Conservation (phyloP, 139 green algal genomes). For the Ettlia oleoabundans region DNA sequence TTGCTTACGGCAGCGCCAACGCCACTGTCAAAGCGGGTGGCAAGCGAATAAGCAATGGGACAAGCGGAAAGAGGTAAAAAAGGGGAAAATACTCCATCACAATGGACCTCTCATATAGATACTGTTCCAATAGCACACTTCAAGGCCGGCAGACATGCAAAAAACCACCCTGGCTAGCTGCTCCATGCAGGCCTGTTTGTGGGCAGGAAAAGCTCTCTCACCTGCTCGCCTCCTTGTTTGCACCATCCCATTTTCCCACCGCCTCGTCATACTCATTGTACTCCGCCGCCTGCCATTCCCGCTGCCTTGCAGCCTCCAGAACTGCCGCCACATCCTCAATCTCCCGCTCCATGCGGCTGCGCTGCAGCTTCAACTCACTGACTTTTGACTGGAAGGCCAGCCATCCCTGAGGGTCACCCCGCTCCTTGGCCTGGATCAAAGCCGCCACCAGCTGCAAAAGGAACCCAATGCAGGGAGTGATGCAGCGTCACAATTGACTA, state of each 20-base stretch:
- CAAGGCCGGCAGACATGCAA: too few relatives aligned
- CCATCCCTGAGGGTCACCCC: conserved; percentile 56
- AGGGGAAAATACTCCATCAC: too few relatives aligned
- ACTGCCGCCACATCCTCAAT: conserved; percentile 51
- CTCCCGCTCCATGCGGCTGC: conserved; percentile 57
- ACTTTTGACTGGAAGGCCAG: conserved; percentile 64
- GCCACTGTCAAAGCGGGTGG: too few relatives aligned
- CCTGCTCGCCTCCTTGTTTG: not conserved
- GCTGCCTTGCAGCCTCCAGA: conserved; percentile 20
- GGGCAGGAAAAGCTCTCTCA: too few relatives aligned
- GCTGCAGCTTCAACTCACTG: conserved; percentile 65
- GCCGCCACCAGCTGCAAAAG: conserved; percentile 42
- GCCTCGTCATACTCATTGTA: conserved; percentile 31
- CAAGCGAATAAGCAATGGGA: not conserved
- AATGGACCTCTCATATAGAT: too few relatives aligned
- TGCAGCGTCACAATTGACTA: not conserved
- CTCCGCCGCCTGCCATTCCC: conserved; percentile 15
- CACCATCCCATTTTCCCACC: conserved; percentile 16
- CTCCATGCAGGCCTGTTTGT: not conserved
- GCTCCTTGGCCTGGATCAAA: conserved; percentile 57
- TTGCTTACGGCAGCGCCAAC: too few relatives aligned
- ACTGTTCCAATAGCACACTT: too few relatives aligned
- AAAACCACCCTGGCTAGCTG: not conserved
- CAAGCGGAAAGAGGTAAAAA: too few relatives aligned
- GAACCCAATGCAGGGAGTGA: not conserved